Evolutionary conservation across 1,284 basidiomycete species (phyloP).

Genomic region (Ustilago crameri): DNA sequence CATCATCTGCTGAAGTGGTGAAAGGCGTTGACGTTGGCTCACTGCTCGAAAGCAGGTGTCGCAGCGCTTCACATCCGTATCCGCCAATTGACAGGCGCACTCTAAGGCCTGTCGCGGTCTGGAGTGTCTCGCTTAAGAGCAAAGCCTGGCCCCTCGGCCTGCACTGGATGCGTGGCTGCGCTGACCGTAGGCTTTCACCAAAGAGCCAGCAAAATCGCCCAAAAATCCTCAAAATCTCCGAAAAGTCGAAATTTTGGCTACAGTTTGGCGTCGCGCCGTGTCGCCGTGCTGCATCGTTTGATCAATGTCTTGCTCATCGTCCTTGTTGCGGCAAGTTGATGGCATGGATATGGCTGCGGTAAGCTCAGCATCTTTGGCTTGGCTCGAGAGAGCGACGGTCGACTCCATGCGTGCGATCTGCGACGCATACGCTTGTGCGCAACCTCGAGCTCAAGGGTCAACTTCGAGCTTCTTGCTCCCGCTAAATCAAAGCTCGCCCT

Average conservation of each 20-base stretch:
- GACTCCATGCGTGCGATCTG: conserved; percentile 8
- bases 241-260: background rate
- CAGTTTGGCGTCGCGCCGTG: background rate
- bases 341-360: background rate
- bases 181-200: background rate
- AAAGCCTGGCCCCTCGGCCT: conserved; percentile 8
- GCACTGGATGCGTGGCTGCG: conserved; percentile 5
- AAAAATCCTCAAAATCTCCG: conserved; percentile 1
- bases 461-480: background rate
- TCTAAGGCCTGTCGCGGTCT: conserved; percentile 5
- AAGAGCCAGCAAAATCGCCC: background rate
- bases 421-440: background rate
- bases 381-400: background rate
- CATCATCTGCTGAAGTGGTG: background rate
- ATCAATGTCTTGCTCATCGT: background rate
- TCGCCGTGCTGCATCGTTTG: background rate
- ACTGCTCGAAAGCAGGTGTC: background rate
- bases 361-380: background rate
- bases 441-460: conserved; percentile 5
- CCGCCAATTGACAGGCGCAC: conserved; percentile 8
- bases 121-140: conserved; percentile 30
- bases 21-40: too few relatives aligned
- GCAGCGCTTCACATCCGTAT: background rate
- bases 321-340: background rate
- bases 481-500: background rate